Percentiles rank a stretch among this genome's conserved stretches.
These are phyloP conservation scores for Pythium myriotylum DNA, from an alignment of 352 stramenopile genomes.

Conservation along the genomic window DNA sequence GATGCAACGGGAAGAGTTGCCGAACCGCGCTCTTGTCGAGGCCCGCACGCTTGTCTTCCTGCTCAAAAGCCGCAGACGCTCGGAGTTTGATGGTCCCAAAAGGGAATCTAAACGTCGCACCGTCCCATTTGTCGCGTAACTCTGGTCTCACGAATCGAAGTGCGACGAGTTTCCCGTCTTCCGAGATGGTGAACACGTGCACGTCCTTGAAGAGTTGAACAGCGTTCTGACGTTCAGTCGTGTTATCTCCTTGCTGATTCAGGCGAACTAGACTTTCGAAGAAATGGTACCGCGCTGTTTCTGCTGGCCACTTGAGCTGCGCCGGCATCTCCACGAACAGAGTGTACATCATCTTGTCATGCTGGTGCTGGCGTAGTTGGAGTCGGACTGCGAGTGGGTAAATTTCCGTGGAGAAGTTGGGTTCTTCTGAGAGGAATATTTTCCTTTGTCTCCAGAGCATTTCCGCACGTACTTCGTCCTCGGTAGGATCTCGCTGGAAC, in stretches of 20 bases:
- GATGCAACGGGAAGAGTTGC: too few species aligned
- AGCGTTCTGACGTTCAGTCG: not conserved
- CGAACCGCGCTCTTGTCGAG: too few species aligned
- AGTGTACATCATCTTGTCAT: slow-evolving; percentile 5
- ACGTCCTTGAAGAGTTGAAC: slow-evolving; percentile 4
- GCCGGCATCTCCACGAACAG: slow-evolving; percentile 10
- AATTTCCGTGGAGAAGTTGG: not conserved
- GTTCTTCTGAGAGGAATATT: too few species aligned
- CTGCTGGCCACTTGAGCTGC: slow-evolving; percentile 10
- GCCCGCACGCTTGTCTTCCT: not conserved
- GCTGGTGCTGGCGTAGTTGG: not conserved
- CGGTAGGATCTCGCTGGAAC: too few species aligned
- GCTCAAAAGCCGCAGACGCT: not conserved
- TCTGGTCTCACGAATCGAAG: slow-evolving; percentile 7
- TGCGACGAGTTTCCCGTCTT: slow-evolving; percentile 6
- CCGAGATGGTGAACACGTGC: slow-evolving; percentile 6
- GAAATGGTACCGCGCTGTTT: slow-evolving; percentile 19
- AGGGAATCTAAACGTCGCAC: slow-evolving; percentile 2
- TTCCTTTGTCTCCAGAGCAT: too few species aligned
- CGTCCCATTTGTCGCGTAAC: slow-evolving; percentile 5
- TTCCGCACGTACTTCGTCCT: too few species aligned
- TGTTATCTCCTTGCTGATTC: not conserved
- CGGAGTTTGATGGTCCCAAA: slow-evolving; percentile 3
- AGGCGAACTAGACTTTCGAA: slow-evolving; percentile 1
- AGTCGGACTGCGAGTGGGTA: not conserved